Conservation (phyloP, 2,329 filamentous ascomycete genomes). For the Paecilomyces variotii region DNA sequence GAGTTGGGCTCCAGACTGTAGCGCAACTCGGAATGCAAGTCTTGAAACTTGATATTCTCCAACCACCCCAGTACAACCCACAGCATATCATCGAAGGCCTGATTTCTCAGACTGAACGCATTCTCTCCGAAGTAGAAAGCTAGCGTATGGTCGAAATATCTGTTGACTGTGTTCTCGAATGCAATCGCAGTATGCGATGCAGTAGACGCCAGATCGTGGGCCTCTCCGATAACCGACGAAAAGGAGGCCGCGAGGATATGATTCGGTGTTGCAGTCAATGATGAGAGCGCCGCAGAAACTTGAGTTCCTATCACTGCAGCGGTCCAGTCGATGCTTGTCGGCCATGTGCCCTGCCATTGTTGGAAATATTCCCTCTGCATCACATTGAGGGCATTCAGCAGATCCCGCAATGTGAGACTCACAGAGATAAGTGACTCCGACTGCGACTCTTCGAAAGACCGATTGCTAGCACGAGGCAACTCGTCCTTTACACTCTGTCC, state of each 20-base stretch:
- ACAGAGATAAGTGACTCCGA: slow-evolving; percentile 1
- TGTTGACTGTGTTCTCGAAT: slow-evolving; percentile 72
- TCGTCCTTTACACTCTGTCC: background rate
- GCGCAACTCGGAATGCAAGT: slow-evolving; percentile 58
- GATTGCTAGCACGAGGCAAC: background rate
- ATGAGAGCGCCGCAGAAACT: slow-evolving; percentile 62
- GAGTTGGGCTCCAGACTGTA: slow-evolving; percentile 34
- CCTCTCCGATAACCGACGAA: slow-evolving; percentile 11
- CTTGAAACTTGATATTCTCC: slow-evolving; percentile 68
- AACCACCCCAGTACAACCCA: slow-evolving; percentile 94
- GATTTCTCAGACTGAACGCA: slow-evolving; percentile 60
- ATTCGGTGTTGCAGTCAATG: slow-evolving; percentile 53
- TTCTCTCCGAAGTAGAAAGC: slow-evolving; percentile 85
- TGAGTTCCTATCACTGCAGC: slow-evolving; percentile 76
- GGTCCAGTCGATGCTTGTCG: slow-evolving; percentile 85
- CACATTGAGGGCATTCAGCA: slow-evolving; percentile 59
- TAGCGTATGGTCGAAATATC: slow-evolving; percentile 68
- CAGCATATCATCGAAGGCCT: slow-evolving; percentile 89
- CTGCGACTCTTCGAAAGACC: background rate
- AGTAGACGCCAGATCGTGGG: slow-evolving; percentile 1
- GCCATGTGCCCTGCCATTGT: slow-evolving; percentile 73
- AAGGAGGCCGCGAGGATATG: slow-evolving; percentile 30
- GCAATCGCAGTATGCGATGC: slow-evolving; percentile 30
- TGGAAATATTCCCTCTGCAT: slow-evolving; percentile 75
- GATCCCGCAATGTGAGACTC: slow-evolving; percentile 25